Evolutionary conservation across 768 basidiomycete genomes (phyloP), one percentile per base, ranked within the genome.

Genomic region (Piloderma croceum): DNA sequence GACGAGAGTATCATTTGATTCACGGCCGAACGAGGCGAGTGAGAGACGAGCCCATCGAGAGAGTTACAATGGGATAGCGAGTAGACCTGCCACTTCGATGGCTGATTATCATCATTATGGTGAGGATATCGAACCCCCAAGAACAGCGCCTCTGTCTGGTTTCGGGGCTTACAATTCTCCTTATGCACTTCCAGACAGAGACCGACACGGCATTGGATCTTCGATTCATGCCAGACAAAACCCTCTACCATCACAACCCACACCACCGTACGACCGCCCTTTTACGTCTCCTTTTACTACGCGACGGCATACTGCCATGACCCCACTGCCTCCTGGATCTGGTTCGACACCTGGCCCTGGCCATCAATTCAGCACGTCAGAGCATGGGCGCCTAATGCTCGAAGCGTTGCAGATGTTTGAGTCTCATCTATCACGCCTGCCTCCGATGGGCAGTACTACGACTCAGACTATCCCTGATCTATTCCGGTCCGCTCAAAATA

Each of bases 391-490:
- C n/a, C 60, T 90, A 33, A 78, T 90, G 73, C 49, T 78, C 17
- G 85, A 90, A 31, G 74, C 79, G 13, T 61, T 90, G 11, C 56
- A 63, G 4, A 76, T 83, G 68, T 87, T 90, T 47, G 84, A 89
- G 55, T 62, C 70, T 3, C 73, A 83, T 19, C 61, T 89, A 2
- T 60, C 69, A 17, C 79, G 81, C 35, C 57, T 82, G 10, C 73
- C 79, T 1, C 59, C 60, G 6, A 65, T 65, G 59, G 60, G 61
- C 4, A 57, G 63, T 24, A 65, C 65, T 7, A 59, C 55, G 10
- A 63, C 70, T 6, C 51, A 60, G 29, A 65, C 67, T 4, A 60
- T 71, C 13, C 64, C 67, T 1, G 84, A 86, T 25, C 60, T 88
- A 29, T 64, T 76, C 36, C 67, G 74, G 41, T 74, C 68, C 36